phyloP scores from a whole-genome alignment of 768 basidiomycete species.

The Termitomyces sp. region DNA sequence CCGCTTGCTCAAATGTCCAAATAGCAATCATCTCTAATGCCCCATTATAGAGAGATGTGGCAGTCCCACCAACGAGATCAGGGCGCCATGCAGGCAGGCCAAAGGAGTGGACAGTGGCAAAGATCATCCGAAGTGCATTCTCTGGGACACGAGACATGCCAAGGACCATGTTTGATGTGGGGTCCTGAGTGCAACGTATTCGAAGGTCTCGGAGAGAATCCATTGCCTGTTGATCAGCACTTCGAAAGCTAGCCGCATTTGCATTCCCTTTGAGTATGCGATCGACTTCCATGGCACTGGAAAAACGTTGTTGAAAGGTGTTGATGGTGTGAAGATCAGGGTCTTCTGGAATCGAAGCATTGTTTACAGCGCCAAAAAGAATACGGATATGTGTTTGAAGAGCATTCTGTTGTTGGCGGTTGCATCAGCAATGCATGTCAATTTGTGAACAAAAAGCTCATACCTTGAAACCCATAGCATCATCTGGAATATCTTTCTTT shows the following conservation, averaged over 20 bases:
- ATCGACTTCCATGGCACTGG: background rate
- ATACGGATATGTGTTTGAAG: background rate
- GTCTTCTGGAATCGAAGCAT: background rate
- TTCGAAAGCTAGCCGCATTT: background rate
- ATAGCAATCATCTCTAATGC: no score
- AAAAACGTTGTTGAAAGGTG: background rate
- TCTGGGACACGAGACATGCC: no score
- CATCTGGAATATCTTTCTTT: background rate
- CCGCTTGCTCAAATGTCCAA: no score
- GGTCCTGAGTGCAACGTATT: background rate
- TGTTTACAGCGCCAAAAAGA: background rate
- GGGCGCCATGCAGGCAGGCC: background rate
- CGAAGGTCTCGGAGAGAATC: background rate
- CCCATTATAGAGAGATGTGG: no score
- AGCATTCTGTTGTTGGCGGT: background rate
- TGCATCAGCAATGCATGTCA: background rate
- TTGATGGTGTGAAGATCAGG: background rate
- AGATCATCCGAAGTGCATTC: background rate
- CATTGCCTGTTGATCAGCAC: background rate
- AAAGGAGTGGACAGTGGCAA: slow-evolving; percentile 1
- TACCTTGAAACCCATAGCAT: background rate
- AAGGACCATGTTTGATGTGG: no score
- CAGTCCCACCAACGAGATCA: no score
- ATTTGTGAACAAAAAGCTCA: background rate
- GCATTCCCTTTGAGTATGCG: background rate